These are phyloP conservation scores for Clonostachys rhizophaga DNA, from an alignment of 2,329 filamentous ascomycete genomes.

Conservation along the genomic window DNA sequence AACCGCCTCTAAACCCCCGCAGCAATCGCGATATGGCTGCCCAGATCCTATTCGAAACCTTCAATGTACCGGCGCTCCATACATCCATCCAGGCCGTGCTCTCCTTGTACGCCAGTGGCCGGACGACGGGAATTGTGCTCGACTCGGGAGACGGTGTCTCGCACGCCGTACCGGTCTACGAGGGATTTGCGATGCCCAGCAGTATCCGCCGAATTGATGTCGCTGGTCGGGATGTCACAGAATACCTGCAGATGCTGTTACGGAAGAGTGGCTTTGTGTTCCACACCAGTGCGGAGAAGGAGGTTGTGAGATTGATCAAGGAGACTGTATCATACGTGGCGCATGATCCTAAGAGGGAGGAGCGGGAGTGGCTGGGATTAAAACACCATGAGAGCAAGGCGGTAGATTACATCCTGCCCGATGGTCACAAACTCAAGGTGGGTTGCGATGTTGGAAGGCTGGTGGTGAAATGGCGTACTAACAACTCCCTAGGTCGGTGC, in stretches of 20 bases:
- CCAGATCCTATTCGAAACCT: slow-evolving; percentile 97
- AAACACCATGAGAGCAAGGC: slow-evolving; percentile 75
- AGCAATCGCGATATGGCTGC: slow-evolving; percentile 94
- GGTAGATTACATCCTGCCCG: slow-evolving; percentile 84
- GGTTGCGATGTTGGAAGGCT: slow-evolving; percentile 2
- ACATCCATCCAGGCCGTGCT: slow-evolving; percentile 96
- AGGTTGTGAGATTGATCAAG: slow-evolving; percentile 96
- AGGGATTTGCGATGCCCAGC: slow-evolving; percentile 94
- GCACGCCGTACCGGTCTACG: slow-evolving; percentile 94
- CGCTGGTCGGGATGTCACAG: slow-evolving; percentile 91
- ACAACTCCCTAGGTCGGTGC: slow-evolving; percentile 64
- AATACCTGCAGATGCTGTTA: slow-evolving; percentile 86
- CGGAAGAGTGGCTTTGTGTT: slow-evolving; percentile 92
- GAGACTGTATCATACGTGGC: slow-evolving; percentile 92
- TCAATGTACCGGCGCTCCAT: slow-evolving; percentile 95
- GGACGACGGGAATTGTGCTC: slow-evolving; percentile 92
- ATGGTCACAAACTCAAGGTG: slow-evolving; percentile 90
- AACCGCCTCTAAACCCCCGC: slow-evolving; percentile 91
- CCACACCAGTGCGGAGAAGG: slow-evolving; percentile 97
- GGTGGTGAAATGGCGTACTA: slow-evolving; percentile 5
- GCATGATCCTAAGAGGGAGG: slow-evolving; percentile 84
- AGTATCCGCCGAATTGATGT: slow-evolving; percentile 96
- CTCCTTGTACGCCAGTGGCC: slow-evolving; percentile 90
- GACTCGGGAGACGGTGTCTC: slow-evolving; percentile 96
- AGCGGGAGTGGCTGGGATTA: slow-evolving; percentile 88